Base-by-base conservation (phyloP, 2,329 filamentous ascomycete species). In the Albifimbria verrucaria region DNA sequence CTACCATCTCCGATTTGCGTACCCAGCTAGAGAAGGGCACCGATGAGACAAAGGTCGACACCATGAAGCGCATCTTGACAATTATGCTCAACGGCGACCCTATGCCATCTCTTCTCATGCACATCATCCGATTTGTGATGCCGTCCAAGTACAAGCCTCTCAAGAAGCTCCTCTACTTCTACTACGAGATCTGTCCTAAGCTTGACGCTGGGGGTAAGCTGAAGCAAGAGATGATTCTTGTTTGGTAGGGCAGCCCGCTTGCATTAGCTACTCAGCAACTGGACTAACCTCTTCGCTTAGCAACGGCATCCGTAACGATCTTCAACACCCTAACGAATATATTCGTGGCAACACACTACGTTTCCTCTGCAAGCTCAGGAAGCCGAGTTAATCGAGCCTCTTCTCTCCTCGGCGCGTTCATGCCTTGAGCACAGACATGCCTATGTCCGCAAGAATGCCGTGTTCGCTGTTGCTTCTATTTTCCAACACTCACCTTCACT, bases 71-170 rank as follows among this genome's bases (percentile, higher is more conserved):
- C 77, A 92, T 99, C 71, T 78, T 97, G 69, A 96, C 90, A 58
- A 86, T 97, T 69, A 97, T 99, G 94, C 85, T 99, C 67, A 97
- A 97, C 72, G 94, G 94, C 62, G 93, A 99, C 69, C 87, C 94
- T 41, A 94, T 99, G 88, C 89, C 92, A 23, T 87, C 92, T 62
- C 81, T 99, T 20, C 86, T 99, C 64, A 99, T 99, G 94, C 94
- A 97, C 77, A 99, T 99, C 68, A 99, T 99, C 72, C 91, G 94
- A 71, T 99, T 99, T 71, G 92, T 99, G 65, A 99, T 99, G 94
- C 94, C 94, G 15, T 96, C 92, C 58, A 97, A 95, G 78, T 91
- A 89, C 74, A 99, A 99, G 78, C 79, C 88, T 42, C 79, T 99
- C 65, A 99, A 99, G 84, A 99, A 99, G 79, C 82, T 99, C 56